Base-by-base conservation (phyloP, 75 land plant genomes). In the Selaginella moellendorffii region DNA sequence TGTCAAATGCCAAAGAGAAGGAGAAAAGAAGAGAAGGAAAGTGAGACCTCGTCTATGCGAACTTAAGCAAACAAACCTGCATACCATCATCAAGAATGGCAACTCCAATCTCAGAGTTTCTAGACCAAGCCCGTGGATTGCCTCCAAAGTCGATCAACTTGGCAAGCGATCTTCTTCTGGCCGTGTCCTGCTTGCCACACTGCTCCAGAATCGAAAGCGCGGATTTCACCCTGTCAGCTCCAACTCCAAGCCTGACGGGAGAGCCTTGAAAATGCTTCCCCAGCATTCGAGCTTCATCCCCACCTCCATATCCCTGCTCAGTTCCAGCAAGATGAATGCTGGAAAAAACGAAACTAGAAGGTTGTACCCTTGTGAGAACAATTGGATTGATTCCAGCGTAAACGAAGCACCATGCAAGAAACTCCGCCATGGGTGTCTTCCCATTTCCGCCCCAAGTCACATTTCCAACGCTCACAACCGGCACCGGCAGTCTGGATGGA, bases 401-500 rank as follows among this genome's bases (percentile, higher is more conserved):
- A 1, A 70, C 74, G 30, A 89, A 75, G 26, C 28, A 66, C 26
- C 52, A 62, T 0, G 96, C 80, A 30, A 89, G 66, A 70, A 67
- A 80, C 69, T 93, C 98, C 9, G 80, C 87, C 98, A 93, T 88
- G 0, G 99, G 99, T 2, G 96, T 95, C 72, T 95, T 95, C 59
- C 99, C 99, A 68, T 79, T 95, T 12, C 99, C 99, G 54, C 99
- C 99, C 99, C 99, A 95, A n/a, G 97, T 86, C 70, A 95, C 54
- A 75, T 95, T 95, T 61, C 99, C 99, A 0, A 95, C 90, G 52
- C 99, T 95, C 0, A 95, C 76, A 54, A 95, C 96, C 14, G 96
- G 91, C 25, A 95, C 79, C 0, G 96, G 81, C 81, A 95, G 70
- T 71, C 99, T 95, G 14, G 46, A 36, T 36, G 14, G 14, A 36